phyloP scores from a whole-genome alignment of 2,329 filamentous ascomycete species.

The Fusarium incarnatum region DNA sequence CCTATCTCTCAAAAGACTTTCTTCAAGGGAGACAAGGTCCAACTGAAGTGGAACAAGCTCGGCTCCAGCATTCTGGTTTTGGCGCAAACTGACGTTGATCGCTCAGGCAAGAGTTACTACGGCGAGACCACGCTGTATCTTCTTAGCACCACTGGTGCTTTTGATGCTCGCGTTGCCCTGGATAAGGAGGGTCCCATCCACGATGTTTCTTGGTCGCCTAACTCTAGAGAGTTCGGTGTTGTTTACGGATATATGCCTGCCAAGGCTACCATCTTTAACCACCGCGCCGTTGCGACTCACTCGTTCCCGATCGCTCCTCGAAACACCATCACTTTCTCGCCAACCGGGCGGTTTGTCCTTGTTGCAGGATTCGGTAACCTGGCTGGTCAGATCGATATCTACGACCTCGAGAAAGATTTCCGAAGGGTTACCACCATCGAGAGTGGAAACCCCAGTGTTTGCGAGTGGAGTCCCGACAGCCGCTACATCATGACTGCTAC shows the following conservation, averaged over 20 bases:
- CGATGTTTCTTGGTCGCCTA: conserved; percentile 98
- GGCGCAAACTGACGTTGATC: conserved; percentile 97
- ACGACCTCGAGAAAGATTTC: conserved; percentile 95
- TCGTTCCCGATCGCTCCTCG: conserved; percentile 88
- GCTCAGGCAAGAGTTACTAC: conserved; percentile 99
- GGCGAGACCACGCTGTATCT: conserved; percentile 98
- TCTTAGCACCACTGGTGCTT: conserved; percentile 88
- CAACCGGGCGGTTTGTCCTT: conserved; percentile 90
- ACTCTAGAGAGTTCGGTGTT: conserved; percentile 96
- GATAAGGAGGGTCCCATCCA: conserved; percentile 99
- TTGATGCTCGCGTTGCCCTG: conserved; percentile 90
- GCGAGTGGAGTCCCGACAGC: conserved; percentile 97
- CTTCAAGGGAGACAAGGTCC: conserved; percentile 99
- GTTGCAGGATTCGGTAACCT: conserved; percentile 98
- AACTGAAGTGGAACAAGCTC: conserved; percentile 96
- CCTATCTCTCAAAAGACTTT: conserved; percentile 98
- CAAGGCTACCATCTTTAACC: conserved; percentile 98
- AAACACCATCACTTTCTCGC: conserved; percentile 96
- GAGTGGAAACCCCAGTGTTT: conserved; percentile 94
- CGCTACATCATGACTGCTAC: conserved; percentile 97
- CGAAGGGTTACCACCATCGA: conserved; percentile 93
- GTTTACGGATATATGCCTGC: conserved; percentile 99
- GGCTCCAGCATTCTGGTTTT: conserved; percentile 94
- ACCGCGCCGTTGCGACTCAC: conserved; percentile 83
- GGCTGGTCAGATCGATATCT: conserved; percentile 97